Percentiles rank a stretch among this genome's conserved stretches.
These are phyloP conservation scores for Aciculosporium take DNA, from an alignment of 2,329 filamentous ascomycete species.

Conservation along the genomic window DNA sequence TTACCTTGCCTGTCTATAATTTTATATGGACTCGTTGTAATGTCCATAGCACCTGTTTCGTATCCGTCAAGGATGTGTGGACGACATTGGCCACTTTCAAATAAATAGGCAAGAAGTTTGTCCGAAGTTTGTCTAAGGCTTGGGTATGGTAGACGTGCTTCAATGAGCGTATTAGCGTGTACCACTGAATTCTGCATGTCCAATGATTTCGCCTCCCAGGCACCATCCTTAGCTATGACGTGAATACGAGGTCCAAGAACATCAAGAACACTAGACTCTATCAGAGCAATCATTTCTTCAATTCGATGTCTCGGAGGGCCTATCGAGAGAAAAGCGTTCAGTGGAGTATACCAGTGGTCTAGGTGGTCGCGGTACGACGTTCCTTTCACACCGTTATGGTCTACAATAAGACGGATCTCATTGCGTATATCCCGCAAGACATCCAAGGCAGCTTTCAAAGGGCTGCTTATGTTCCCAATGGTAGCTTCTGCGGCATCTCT, in stretches of 20 bases:
- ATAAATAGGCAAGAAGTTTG: constrained; percentile 1
- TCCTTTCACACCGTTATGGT: constrained; percentile 4
- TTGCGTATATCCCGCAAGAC: constrained; percentile 6
- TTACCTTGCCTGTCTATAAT: neutral
- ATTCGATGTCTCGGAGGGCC: constrained; percentile 4
- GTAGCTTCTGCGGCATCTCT: constrained; percentile 1
- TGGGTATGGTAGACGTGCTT: constrained; percentile 2
- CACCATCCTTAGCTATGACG: neutral
- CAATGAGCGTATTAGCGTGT: constrained; percentile 3
- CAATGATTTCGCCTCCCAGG: constrained; percentile 1
- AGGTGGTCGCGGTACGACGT: constrained; percentile 4
- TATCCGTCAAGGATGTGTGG: constrained; percentile 4
- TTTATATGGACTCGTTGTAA: constrained; percentile 2
- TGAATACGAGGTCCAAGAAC: constrained; percentile 4
- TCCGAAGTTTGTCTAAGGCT: constrained; percentile 2
- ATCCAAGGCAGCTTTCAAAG: constrained; percentile 4
- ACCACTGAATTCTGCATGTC: neutral
- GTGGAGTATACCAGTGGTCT: constrained; percentile 5
- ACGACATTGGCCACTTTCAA: constrained; percentile 3
- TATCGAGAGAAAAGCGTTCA: constrained; percentile 5
- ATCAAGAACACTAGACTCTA: constrained; percentile 2
- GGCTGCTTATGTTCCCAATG: constrained; percentile 2
- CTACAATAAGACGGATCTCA: constrained; percentile 5
- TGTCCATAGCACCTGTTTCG: constrained; percentile 4
- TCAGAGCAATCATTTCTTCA: constrained; percentile 5